Base-by-base conservation (phyloP, 352 stramenopile species). In the Peronosclerospora sorghi region DNA sequence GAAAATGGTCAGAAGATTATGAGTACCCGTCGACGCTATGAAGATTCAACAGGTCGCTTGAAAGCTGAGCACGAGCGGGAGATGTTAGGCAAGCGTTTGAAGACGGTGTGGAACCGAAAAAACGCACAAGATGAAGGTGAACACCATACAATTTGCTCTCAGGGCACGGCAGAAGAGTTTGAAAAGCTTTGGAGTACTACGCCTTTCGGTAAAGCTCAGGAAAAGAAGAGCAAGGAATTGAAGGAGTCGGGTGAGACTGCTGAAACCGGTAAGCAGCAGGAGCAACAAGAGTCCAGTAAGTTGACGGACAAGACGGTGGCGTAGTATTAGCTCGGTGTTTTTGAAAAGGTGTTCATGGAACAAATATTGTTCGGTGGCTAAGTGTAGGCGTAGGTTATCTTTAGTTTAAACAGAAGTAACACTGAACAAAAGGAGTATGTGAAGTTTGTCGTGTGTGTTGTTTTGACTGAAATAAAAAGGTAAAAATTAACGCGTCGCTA, bases 1-100 rank as follows among this genome's bases (percentile, higher is more conserved):
- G 69, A 83, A 39, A 50, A 86, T 9, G 77, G 80, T 6, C 60
- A 54, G 14, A 68, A 62, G 37, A 57, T 89, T 12, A 48, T 56
- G 59, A 89, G 76, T 42, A 81, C 70, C 26, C 76, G 79, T 43
- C 79, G 76, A 21, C 79, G 77, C 54, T 92, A 92, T 49, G 77
- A 89, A 37, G 79, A 92, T 53, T 87, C 79, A 46, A 74, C 52
- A 5, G 80, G 77, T 1, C 74, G 76, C 8, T 46, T 92, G 40
- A 92, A 92, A 65, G 80, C 77, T 1, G 59, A 85, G 32, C 80
- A 92, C 46, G 76, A 92, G 48, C 76, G 80, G n/a, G 59, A 86
- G 23, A 44, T 89, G 5, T 45, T 66, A 6, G 73, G 60, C 8
- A 74, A 75, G 34, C 61, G 56, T 4, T n/a, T 89, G 21, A 73